Conservation (phyloP, 2,329 filamentous ascomycete species). For the Tolypocladium paradoxum region DNA sequence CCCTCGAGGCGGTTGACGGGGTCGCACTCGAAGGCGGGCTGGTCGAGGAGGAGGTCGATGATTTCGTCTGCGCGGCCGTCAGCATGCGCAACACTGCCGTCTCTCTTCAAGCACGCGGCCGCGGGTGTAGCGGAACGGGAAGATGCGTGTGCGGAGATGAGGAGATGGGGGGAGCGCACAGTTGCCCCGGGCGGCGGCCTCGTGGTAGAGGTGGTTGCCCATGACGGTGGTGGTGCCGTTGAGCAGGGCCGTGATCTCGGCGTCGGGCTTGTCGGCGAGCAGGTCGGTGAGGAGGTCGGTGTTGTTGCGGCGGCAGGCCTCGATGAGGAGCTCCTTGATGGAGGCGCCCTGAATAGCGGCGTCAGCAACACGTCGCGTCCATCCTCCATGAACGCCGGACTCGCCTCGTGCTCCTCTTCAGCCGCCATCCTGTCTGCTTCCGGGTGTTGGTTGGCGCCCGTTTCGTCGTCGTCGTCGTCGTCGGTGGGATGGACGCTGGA, state of each 20-base stretch:
- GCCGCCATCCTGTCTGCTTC: conserved; percentile 3
- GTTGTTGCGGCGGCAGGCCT: conserved; percentile 90
- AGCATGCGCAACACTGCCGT: not conserved
- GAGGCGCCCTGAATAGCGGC: conserved; percentile 59
- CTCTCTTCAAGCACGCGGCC: too few relatives aligned
- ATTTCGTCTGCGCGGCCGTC: conserved; percentile 51
- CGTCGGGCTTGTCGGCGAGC: conserved; percentile 49
- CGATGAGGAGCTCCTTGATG: conserved; percentile 74
- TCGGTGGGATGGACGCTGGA: not conserved
- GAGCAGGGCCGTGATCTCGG: conserved; percentile 63
- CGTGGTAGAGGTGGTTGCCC: conserved; percentile 81
- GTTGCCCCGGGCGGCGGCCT: conserved; percentile 76
- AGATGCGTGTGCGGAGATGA: too few relatives aligned
- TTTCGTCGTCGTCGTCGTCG: not conserved
- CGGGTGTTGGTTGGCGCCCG: not conserved
- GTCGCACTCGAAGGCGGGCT: conserved; percentile 78
- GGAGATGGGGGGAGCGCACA: conserved; percentile 43
- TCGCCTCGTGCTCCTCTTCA: conserved; percentile 11
- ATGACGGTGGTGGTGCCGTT: conserved; percentile 79
- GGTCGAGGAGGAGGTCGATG: conserved; percentile 73
- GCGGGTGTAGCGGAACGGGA: too few relatives aligned
- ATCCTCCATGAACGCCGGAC: too few relatives aligned
- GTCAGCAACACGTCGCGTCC: too few relatives aligned
- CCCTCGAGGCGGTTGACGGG: conserved; percentile 58
- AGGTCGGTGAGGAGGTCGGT: conserved; percentile 71